Conservation (phyloP, 2,329 filamentous ascomycete species). For the Fusarium graminum region DNA sequence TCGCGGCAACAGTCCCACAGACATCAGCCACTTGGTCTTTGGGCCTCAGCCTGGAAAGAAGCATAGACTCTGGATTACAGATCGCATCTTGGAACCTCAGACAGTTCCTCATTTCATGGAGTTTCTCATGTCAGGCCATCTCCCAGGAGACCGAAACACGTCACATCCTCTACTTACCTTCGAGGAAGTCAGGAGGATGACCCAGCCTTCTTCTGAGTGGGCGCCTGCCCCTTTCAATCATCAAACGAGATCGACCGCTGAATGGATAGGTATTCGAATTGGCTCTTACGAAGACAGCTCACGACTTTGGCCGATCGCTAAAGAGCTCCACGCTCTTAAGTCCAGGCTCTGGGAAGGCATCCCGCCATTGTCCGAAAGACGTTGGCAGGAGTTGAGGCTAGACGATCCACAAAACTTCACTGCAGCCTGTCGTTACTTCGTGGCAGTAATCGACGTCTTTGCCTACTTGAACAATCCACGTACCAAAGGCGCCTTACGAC, state of each 20-base stretch:
- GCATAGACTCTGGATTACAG: conserved; percentile 38
- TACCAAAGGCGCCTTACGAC: conserved; percentile 39
- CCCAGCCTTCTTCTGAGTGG: conserved; percentile 40
- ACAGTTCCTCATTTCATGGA: conserved; percentile 39
- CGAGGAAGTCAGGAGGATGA: conserved; percentile 26
- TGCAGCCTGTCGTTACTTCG: conserved; percentile 45
- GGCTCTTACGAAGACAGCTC: conserved; percentile 40
- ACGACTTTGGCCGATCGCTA: conserved; percentile 40
- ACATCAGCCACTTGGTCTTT: conserved; percentile 5
- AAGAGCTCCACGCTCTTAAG: conserved; percentile 51
- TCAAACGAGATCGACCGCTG: conserved; percentile 8
- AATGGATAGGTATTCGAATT: conserved; percentile 31
- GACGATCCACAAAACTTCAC: conserved; percentile 44
- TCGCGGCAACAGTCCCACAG: conserved; percentile 16
- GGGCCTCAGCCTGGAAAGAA: background rate
- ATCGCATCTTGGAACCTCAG: conserved; percentile 46
- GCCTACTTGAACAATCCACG: conserved; percentile 45
- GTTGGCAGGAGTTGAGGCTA: conserved; percentile 45
- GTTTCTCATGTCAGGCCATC: conserved; percentile 25
- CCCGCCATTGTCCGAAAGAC: conserved; percentile 46
- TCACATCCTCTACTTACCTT: conserved; percentile 9
- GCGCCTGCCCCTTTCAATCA: conserved; percentile 42
- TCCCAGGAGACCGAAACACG: conserved; percentile 26
- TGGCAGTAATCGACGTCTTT: conserved; percentile 44
- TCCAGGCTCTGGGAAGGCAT: conserved; percentile 50